These are phyloP conservation scores for Penicillium sp. DNA, from an alignment of 2,329 filamentous ascomycete species.

Conservation along the genomic window DNA sequence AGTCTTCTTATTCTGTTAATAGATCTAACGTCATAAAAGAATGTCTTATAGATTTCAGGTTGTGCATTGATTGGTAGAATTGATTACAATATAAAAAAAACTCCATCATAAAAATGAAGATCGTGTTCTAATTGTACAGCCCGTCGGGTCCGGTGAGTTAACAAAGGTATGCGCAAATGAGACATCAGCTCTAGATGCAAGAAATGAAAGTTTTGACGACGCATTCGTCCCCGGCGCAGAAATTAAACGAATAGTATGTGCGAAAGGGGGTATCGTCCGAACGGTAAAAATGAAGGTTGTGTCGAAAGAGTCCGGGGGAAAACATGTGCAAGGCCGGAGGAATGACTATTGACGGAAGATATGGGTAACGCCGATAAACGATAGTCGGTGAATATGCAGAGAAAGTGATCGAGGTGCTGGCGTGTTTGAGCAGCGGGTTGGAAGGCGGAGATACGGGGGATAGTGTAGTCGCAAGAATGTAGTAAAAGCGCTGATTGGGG, in stretches of 20 bases:
- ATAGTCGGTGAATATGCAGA: constrained; percentile 2
- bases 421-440: not conserved
- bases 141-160: not conserved
- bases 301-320: not conserved
- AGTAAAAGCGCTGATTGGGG: no score
- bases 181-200: constrained; percentile 14
- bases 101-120: not conserved
- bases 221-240: constrained; percentile 1
- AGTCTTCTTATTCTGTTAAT: no score
- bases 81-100: not conserved
- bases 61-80: not conserved
- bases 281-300: not conserved
- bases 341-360: not conserved
- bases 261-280: constrained; percentile 17
- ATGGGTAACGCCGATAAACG: not conserved
- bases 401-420: not conserved
- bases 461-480: not conserved
- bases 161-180: constrained; percentile 4
- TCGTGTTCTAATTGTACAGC: constrained; percentile 5
- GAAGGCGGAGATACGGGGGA: not conserved
- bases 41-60: not conserved
- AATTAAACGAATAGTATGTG: constrained; percentile 14
- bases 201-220: constrained; percentile 8
- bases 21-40: not conserved
- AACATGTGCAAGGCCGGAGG: not conserved